A percentile compares a stretch with the other conserved stretches of the same genome.
phyloP scores from a whole-genome alignment of 108 stramenopile species.

The Schizochytrium sp. region DNA sequence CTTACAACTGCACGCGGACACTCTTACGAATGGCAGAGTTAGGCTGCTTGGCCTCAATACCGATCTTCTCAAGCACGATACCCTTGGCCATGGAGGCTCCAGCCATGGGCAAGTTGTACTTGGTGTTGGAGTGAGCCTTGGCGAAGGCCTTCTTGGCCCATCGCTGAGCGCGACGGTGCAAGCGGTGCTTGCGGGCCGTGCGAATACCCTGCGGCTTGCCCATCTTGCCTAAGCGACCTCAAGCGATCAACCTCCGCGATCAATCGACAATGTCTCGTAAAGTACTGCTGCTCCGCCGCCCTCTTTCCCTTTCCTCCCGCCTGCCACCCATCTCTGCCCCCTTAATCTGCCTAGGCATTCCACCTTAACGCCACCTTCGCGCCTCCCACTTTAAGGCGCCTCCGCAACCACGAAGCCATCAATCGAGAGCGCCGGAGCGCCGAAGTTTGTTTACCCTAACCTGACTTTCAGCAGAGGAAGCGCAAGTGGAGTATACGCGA shows the following conservation, averaged over 20 bases:
- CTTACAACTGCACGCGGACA: conserved; percentile 94
- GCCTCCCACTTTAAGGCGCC: too few relatives aligned
- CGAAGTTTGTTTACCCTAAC: background rate
- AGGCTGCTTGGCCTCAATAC: conserved; percentile 99
- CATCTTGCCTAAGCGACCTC: conserved; percentile 10
- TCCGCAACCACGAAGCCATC: background rate
- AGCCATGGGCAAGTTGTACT: conserved; percentile 99
- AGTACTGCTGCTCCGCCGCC: background rate
- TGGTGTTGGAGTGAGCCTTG: conserved; percentile 98
- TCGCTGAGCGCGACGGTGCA: conserved; percentile 94
- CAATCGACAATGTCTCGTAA: background rate
- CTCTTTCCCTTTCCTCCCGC: too few relatives aligned
- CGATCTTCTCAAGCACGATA: conserved; percentile 99
- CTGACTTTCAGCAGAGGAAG: background rate
- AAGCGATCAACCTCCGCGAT: background rate
- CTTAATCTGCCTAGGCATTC: too few relatives aligned
- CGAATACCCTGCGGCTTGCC: conserved; percentile 94
- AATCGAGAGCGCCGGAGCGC: background rate
- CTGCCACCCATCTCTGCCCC: too few relatives aligned
- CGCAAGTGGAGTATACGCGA: conserved; percentile 11
- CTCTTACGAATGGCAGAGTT: conserved; percentile 99
- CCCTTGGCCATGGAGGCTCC: conserved; percentile 99
- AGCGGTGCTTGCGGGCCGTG: conserved; percentile 99
- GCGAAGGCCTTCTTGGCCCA: conserved; percentile 94
- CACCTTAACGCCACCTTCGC: too few relatives aligned